Conservation (phyloP, 2,329 filamentous ascomycete species). For the Pestalotiopsis fici region DNA sequence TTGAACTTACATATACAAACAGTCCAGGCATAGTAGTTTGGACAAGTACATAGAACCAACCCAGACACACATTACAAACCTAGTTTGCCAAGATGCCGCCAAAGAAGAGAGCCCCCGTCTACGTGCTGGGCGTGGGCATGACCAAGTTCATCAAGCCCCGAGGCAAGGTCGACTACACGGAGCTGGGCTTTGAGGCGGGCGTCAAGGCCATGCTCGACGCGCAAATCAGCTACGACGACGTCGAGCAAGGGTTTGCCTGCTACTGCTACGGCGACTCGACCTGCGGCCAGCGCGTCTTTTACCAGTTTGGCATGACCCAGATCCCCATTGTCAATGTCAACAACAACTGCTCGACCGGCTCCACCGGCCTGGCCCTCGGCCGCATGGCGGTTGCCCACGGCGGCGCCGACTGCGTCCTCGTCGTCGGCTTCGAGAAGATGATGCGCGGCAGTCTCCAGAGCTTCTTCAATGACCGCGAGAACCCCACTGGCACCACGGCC, state of each 20-base stretch:
- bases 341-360: conserved; percentile 98
- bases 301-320: conserved; percentile 96
- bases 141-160: conserved; percentile 99
- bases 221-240: conserved; percentile 94
- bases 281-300: conserved; percentile 94
- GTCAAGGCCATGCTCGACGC: conserved; percentile 84
- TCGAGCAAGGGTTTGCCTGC: conserved; percentile 93
- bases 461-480: conserved; percentile 83
- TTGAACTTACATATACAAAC: background rate
- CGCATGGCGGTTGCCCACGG: conserved; percentile 78
- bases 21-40: background rate
- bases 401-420: conserved; percentile 83
- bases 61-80: background rate
- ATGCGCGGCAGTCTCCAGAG: conserved; percentile 82
- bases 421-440: conserved; percentile 99
- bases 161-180: conserved; percentile 91
- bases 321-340: conserved; percentile 98
- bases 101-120: conserved; percentile 47
- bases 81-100: conserved; percentile 1
- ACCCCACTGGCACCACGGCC: conserved; percentile 71
- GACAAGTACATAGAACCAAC: background rate
- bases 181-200: conserved; percentile 90
- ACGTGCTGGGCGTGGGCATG: conserved; percentile 97
- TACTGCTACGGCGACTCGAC: conserved; percentile 97
- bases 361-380: conserved; percentile 83